Evolutionary conservation across 2,329 filamentous ascomycete species (phyloP), one percentile per base, ranked within the genome.

Genomic region (Chaetomiaceae sp.): DNA sequence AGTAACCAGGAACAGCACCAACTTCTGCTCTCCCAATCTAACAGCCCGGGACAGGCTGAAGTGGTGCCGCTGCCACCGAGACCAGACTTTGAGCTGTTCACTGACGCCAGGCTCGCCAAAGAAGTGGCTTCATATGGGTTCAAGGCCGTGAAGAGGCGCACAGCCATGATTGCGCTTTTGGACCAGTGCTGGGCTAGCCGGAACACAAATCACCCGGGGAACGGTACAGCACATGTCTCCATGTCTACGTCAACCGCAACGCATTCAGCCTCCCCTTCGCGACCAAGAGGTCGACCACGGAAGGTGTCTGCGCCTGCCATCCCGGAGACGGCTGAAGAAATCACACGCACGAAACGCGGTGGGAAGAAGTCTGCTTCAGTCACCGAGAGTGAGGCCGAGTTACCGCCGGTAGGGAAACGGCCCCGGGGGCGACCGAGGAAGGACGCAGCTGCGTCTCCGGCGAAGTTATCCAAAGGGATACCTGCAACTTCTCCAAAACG

Each of bases 121-220:
- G 74, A 84, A 57, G 67, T 90, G 36, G 67, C 74, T 5, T 69
- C 71, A 0, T 88, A 81, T 57, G 84, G 83, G 0, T 89, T 90
- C 65, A 90, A 89, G 59, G 69, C 81, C 1, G 68, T 89, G 24
- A 86, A 82, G 60, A 78, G 71, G 45, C 74, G 86, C 15, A 71
- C 75, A 39, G 78, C 79, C 8, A 88, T 87, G 82, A 81, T 90
- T 50, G 70, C 78, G 1, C 64, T 88, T 10, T 67, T 90, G 11
- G 70, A 85, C 42, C 76, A 81, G 58, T 89, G 86, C 61, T 89
- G 85, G 84, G 66, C 76, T 53, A 80, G 78, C 47, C 79, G 79
- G 59, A 65, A 73, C 17, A 56, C 59, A 11, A n/a, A 41, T 6
- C 39, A 35, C 1, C 38, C 43, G 38, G 49, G 36, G 19, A 47